Evolutionary conservation across 257 asterid species (phyloP).

Genomic region (Nicotiana noctiflora): DNA sequence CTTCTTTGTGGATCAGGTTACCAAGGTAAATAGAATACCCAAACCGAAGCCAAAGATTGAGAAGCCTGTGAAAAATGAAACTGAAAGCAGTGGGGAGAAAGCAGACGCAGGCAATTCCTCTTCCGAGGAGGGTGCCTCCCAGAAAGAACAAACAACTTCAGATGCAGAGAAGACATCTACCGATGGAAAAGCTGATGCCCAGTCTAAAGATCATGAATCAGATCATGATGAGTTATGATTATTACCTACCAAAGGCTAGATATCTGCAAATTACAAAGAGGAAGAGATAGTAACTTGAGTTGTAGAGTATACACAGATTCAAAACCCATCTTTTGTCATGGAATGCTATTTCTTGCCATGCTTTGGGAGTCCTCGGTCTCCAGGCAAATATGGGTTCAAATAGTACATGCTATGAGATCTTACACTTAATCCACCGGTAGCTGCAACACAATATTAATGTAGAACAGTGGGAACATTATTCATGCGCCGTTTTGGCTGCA

Average conservation of each 20-base stretch:
- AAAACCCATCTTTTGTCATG: slow-evolving; percentile 41
- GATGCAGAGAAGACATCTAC: slow-evolving; percentile 29
- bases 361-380: slow-evolving; percentile 2
- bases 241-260: slow-evolving; percentile 13
- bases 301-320: slow-evolving; percentile 18
- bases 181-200: slow-evolving; percentile 29
- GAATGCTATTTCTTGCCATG: slow-evolving; percentile 22
- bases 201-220: slow-evolving; percentile 22
- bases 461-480: slow-evolving; percentile 13
- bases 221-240: slow-evolving; percentile 80
- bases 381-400: neutral
- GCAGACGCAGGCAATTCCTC: slow-evolving; percentile 29
- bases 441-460: slow-evolving; percentile 26
- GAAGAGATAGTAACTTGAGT: slow-evolving; percentile 10
- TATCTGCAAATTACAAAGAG: slow-evolving; percentile 15
- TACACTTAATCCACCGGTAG: slow-evolving; percentile 11
- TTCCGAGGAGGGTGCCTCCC: slow-evolving; percentile 46
- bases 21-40: slow-evolving; percentile 69
- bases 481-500: slow-evolving; percentile 28
- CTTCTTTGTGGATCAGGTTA: slow-evolving; percentile 36
- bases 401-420: slow-evolving; percentile 14
- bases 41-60: slow-evolving; percentile 93
- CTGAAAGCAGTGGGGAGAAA: slow-evolving; percentile 35
- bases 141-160: slow-evolving; percentile 31
- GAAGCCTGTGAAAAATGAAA: slow-evolving; percentile 58